Percentiles rank a stretch among this genome's conserved stretches.
phyloP scores from a whole-genome alignment of 305 asterid species.

The Solanum hybrid region DNA sequence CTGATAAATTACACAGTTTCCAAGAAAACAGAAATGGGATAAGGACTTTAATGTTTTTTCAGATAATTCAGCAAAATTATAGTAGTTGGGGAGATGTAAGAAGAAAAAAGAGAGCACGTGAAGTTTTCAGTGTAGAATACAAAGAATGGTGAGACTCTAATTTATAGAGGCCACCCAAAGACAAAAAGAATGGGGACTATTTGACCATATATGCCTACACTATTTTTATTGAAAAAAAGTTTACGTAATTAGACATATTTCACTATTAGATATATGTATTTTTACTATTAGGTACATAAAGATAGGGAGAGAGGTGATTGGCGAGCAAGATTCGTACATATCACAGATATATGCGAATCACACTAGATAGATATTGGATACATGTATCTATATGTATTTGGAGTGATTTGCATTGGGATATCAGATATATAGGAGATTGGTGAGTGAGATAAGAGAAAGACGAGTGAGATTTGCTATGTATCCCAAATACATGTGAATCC shows the following conservation, averaged over 20 bases:
- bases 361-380: no score
- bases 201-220: neutral
- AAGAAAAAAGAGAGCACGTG: neutral
- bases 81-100: neutral
- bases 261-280: rapidly evolving
- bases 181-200: neutral
- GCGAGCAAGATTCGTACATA: no score
- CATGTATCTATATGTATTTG: no score
- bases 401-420: neutral
- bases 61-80: neutral
- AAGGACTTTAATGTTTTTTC: neutral
- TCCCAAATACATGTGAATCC: no score
- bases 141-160: neutral
- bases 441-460: no score
- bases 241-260: no score
- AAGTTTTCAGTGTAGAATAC: neutral
- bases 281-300: no score
- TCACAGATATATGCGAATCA: no score
- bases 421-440: neutral
- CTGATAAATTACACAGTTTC: neutral
- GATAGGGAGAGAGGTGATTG: no score
- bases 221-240: no score
- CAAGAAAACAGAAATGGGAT: neutral
- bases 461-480: neutral
- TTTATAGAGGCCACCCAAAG: neutral